A percentile compares a stretch with the other conserved stretches of the same genome.
Evolutionary conservation across 2,329 filamentous ascomycete genomes (phyloP).

Genomic region (Alternaria arbusti): DNA sequence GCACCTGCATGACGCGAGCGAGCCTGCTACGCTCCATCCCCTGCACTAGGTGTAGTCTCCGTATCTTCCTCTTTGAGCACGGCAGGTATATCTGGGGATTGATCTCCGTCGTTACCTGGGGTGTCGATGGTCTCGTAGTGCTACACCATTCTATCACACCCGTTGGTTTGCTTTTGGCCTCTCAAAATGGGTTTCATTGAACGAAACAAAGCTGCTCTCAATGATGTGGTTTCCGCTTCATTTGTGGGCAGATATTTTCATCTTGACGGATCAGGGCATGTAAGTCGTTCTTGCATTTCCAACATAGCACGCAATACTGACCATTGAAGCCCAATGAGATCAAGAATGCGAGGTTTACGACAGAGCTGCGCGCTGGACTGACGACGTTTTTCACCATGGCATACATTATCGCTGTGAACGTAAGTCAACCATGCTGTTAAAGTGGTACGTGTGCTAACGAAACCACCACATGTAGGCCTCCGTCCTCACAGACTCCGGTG

Average conservation of each 20-base stretch:
- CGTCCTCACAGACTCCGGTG: slow-evolving; percentile 74
- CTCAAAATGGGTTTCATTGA: slow-evolving; percentile 22
- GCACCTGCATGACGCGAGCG: slow-evolving; percentile 13
- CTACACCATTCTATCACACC: not conserved
- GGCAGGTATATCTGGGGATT: slow-evolving; percentile 3
- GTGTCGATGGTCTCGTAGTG: not conserved
- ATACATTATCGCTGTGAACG: slow-evolving; percentile 70
- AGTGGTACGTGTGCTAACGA: not conserved
- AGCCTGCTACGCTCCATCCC: not conserved
- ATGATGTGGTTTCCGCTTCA: slow-evolving; percentile 42
- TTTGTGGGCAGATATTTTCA: slow-evolving; percentile 63
- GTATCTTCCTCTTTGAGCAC: not conserved
- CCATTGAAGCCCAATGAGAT: slow-evolving; percentile 67
- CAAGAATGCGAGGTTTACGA: slow-evolving; percentile 78
- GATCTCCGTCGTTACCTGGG: not conserved
- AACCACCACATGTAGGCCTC: slow-evolving; percentile 43
- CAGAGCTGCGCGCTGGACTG: slow-evolving; percentile 81
- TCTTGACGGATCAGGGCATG: slow-evolving; percentile 82
- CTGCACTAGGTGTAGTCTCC: not conserved
- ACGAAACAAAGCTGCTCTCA: slow-evolving; percentile 31
- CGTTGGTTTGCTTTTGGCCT: not conserved
- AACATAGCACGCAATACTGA: slow-evolving; percentile 15
- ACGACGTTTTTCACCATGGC: slow-evolving; percentile 66
- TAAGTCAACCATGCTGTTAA: slow-evolving; percentile 13
- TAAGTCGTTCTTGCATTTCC: slow-evolving; percentile 56